phyloP scores from a whole-genome alignment of 192 early-diverging fungal genomes.

The Entomortierella chlamydospora region DNA sequence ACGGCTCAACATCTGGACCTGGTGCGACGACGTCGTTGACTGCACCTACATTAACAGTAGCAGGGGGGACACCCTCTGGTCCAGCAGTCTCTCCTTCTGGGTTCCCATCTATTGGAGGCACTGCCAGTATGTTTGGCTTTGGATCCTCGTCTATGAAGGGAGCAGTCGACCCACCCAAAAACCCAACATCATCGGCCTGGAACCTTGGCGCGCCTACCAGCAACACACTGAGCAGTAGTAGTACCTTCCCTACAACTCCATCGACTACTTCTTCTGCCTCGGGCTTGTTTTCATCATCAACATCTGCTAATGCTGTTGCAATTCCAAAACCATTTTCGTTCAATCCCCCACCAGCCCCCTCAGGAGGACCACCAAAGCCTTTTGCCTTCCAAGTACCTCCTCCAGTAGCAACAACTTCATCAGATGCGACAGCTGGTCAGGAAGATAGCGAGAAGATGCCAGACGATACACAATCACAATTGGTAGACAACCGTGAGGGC shows the following conservation, averaged over 20 bases:
- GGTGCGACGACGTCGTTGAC: neutral
- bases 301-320: too few relatives aligned
- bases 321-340: neutral
- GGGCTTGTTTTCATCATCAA: too few relatives aligned
- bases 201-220: neutral
- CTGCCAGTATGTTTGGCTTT: slow-evolving; percentile 4
- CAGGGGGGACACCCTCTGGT: neutral
- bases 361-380: slow-evolving; percentile 18
- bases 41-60: neutral
- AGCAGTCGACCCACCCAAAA: slow-evolving; percentile 30
- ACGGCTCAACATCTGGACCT: neutral
- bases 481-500: slow-evolving; percentile 20
- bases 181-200: slow-evolving; percentile 26
- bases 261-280: too few relatives aligned
- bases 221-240: neutral
- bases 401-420: neutral
- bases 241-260: neutral
- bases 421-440: neutral
- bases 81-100: slow-evolving; percentile 2
- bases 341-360: neutral
- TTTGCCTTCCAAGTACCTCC: slow-evolving; percentile 18
- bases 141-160: slow-evolving; percentile 36
- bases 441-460: slow-evolving; percentile 5
- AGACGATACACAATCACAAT: slow-evolving; percentile 15
- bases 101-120: slow-evolving; percentile 2